Evolutionary conservation across 2,329 filamentous ascomycete genomes (phyloP), one percentile per base, ranked within the genome.

Genomic region (Phoma sp.): DNA sequence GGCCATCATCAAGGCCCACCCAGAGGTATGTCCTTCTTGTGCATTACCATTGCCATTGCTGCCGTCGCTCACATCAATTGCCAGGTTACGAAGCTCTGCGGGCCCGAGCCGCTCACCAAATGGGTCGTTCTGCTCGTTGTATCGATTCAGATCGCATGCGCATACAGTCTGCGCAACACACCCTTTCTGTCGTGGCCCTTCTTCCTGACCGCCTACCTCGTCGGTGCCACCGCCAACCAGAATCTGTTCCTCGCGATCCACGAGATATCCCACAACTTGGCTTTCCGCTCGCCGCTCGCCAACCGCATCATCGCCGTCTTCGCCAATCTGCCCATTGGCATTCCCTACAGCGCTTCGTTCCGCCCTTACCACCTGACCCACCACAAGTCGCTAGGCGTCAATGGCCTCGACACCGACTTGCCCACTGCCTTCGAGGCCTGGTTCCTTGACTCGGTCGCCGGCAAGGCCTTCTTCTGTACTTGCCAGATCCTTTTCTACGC

Each of bases 401-500:
- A 96, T 68, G 95, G 95, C 52, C 86, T 99, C 38, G 95, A 99
- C 75, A 96, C 93, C 39, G 95, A 99, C 72, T 87, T 99, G 25
- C 95, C 95, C 23, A 98, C 95, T 14, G 86, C 90, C 43, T 77
- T 97, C 45, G 95, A 99, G 80, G 93, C 92, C 59, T 78, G 96
- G 72, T 89, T 99, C 74, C 88, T 99, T 68, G 90, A 99, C 80
- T 97, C 92, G 7, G 88, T 99, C 66, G 85, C 93, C 14, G 95
- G 95, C 75, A 99, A 99, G 79, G 89, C 95, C 63, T 99, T 99
- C 82, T 99, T 99, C 84, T 93, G 90, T 80, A 99, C 95, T 64
- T 99, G 97, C 80, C 95, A 99, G 78, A 97, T 99, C 76, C 85
- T 99, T 73, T 99, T 99, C 84, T 99, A 99, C 80, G 95, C 95